Conservation (phyloP, 2,329 filamentous ascomycete species). For the Monosporascus ibericus region DNA sequence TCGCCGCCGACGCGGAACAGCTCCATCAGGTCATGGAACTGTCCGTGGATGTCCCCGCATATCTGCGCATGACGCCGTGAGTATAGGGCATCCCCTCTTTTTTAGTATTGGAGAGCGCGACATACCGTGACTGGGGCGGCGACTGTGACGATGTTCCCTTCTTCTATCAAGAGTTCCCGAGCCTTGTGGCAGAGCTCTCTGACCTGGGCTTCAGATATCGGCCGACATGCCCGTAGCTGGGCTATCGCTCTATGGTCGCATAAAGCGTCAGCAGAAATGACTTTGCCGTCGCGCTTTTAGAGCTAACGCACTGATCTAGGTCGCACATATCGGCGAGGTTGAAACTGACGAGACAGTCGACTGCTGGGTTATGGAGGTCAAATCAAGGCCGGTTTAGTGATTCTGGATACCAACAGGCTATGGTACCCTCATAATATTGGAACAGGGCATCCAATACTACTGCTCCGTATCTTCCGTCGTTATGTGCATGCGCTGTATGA, state of each 20-base stretch:
- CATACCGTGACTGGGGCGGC: constrained; percentile 86
- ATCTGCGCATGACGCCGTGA: constrained; percentile 47
- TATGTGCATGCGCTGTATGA: background rate
- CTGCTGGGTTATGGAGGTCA: background rate
- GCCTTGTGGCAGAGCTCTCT: constrained; percentile 97
- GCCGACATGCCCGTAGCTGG: constrained; percentile 89
- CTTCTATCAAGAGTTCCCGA: constrained; percentile 90
- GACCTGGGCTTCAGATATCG: constrained; percentile 92
- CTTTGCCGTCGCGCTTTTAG: background rate
- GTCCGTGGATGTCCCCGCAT: constrained; percentile 94
- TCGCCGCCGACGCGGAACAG: constrained; percentile 90
- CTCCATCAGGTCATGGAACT: constrained; percentile 97
- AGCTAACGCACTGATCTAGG: constrained; percentile 68
- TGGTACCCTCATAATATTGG: background rate
- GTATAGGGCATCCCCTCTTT: background rate
- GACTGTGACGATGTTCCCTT: constrained; percentile 94
- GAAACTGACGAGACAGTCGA: background rate
- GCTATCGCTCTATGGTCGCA: constrained; percentile 68
- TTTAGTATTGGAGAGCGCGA: background rate
- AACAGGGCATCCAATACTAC: background rate
- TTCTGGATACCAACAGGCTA: background rate
- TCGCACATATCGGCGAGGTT: constrained; percentile 65
- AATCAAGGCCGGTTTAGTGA: background rate
- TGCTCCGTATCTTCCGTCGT: background rate
- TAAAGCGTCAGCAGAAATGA: constrained; percentile 1